phyloP scores from a whole-genome alignment of 208 protist genomes.

The Crithidia sp. region DNA sequence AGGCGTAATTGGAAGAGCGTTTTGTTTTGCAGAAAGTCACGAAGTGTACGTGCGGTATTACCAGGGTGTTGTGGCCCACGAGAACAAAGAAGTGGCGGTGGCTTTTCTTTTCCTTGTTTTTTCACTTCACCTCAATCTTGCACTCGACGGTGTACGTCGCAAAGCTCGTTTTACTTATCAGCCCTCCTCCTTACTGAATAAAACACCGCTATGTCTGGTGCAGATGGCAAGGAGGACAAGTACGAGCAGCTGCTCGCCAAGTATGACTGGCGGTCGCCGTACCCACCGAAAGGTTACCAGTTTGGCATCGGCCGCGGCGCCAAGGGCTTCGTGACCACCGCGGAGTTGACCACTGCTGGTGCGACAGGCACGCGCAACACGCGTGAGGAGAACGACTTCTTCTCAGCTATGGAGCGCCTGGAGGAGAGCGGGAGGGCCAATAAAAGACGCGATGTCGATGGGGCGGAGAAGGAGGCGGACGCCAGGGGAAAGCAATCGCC shows the following conservation, averaged over 20 bases:
- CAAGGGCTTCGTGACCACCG: constrained; percentile 74
- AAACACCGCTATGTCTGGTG: not conserved
- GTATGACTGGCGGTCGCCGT: constrained; percentile 74
- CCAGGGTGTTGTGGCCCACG: too few species aligned
- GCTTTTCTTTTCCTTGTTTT: too few species aligned
- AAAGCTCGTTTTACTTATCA: too few species aligned
- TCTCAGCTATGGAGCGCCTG: constrained; percentile 54
- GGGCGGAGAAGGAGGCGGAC: not conserved
- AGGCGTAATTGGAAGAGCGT: too few species aligned
- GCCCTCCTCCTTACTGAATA: too few species aligned
- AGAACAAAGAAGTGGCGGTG: too few species aligned
- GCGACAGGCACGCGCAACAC: constrained; percentile 31
- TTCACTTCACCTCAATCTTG: too few species aligned
- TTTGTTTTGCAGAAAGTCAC: too few species aligned
- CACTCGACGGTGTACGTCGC: too few species aligned
- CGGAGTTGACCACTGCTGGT: constrained; percentile 59
- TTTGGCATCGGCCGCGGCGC: constrained; percentile 83
- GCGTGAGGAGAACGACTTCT: constrained; percentile 58
- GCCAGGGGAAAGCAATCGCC: not conserved
- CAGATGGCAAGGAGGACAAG: constrained; percentile 48
- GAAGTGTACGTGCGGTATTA: too few species aligned
- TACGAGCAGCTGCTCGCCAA: constrained; percentile 79
- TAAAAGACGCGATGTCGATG: constrained; percentile 12
- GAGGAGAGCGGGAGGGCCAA: constrained; percentile 36
- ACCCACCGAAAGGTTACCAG: constrained; percentile 78